A percentile compares a stretch with the other conserved stretches of the same genome.
Evolutionary conservation across 371 early-diverging fungal species (phyloP).

Genomic region (Encephalitozoon cuniculi): DNA sequence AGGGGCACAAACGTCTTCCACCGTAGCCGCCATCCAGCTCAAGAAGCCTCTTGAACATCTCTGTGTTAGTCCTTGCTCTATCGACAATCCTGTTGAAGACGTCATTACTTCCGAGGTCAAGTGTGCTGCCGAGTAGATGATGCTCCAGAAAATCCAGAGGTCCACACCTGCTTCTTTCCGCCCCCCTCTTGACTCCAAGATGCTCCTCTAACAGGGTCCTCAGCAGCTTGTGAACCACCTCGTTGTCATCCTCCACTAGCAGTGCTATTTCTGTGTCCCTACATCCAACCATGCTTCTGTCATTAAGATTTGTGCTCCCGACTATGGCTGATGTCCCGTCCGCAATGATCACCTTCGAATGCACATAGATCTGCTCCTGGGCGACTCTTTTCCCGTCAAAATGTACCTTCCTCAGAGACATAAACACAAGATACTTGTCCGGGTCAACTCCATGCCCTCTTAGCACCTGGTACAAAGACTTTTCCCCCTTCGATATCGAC

Average conservation of each 20-base stretch:
- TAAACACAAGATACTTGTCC: conserved; percentile 64
- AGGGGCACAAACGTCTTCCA: not conserved
- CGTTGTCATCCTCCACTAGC: conserved; percentile 66
- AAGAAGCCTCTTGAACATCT: not conserved
- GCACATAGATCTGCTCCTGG: conserved; percentile 75
- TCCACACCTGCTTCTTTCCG: not conserved
- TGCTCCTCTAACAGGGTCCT: conserved; percentile 22
- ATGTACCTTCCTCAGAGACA: conserved; percentile 19
- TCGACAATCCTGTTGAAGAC: not conserved
- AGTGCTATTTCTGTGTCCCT: conserved; percentile 79
- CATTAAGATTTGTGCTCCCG: conserved; percentile 77
- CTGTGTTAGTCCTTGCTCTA: not conserved
- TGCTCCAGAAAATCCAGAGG: not conserved
- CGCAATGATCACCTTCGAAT: conserved; percentile 77
- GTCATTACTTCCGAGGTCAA: not conserved
- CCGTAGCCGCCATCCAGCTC: not conserved
- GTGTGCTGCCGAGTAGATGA: not conserved
- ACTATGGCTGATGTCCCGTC: conserved; percentile 72
- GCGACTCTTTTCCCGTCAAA: conserved; percentile 52
- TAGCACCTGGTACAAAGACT: conserved; percentile 66
- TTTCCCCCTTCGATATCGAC: conserved; percentile 70
- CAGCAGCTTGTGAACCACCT: not conserved
- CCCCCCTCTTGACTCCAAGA: not conserved
- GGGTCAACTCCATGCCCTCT: conserved; percentile 65
- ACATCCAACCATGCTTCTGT: conserved; percentile 72